A percentile compares a stretch with the other conserved stretches of the same genome.
phyloP scores from a whole-genome alignment of 441 rosid species.

The Kokia cookei region DNA sequence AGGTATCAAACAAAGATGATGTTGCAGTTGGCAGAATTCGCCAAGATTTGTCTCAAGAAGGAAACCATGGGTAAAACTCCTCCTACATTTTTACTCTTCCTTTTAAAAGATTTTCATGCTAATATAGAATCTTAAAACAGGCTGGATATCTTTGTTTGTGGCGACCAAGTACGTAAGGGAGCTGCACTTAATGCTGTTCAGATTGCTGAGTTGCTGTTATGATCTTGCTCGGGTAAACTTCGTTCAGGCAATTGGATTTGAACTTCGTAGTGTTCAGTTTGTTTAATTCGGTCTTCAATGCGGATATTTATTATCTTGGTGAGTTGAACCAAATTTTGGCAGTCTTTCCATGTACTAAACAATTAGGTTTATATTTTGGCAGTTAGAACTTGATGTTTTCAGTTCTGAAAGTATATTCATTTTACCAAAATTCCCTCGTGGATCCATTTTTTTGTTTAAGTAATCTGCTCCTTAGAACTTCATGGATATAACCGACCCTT shows the following conservation, averaged over 20 bases:
- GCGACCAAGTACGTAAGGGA: constrained; percentile 97
- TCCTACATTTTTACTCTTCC: background rate
- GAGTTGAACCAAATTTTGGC: constrained; percentile 6
- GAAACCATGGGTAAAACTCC: constrained; percentile 58
- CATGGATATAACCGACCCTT: background rate
- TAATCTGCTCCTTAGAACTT: background rate
- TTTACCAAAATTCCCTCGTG: background rate
- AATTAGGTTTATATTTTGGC: background rate
- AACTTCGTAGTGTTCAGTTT: background rate
- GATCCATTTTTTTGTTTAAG: background rate
- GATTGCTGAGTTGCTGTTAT: constrained; percentile 83
- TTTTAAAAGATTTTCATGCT: background rate
- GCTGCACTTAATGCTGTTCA: constrained; percentile 97
- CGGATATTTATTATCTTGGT: background rate
- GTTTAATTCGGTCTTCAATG: background rate
- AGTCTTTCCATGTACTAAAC: constrained; percentile 2
- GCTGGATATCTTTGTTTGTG: constrained; percentile 91
- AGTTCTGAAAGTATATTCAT: background rate
- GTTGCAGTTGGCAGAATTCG: constrained; percentile 97
- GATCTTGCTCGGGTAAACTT: background rate
- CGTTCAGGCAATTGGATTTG: background rate
- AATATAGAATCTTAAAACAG: constrained; percentile 26
- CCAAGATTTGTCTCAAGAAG: constrained; percentile 75
- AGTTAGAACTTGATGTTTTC: background rate
- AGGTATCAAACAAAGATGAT: constrained; percentile 80